Conservation (phyloP, 768 basidiomycete genomes). For the Mycena epipterygia region DNA sequence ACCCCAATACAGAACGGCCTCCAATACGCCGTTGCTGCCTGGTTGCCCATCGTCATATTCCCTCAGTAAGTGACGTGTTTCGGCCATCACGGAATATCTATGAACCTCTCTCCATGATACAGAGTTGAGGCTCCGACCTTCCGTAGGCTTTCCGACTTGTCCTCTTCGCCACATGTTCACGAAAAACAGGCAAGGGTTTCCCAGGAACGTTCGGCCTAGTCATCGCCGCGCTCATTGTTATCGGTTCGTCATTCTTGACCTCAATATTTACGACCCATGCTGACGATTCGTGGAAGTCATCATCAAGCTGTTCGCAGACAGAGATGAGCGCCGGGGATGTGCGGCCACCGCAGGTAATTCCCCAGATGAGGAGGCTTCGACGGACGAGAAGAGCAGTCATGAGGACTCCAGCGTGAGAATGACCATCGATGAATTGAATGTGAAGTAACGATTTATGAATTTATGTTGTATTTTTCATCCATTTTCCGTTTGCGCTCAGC, state of each 20-base stretch:
- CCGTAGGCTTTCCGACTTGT: slow-evolving; percentile 10
- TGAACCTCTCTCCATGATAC: neutral
- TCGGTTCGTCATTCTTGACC: slow-evolving; percentile 30
- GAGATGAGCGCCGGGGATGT: slow-evolving; percentile 34
- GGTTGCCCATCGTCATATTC: slow-evolving; percentile 45
- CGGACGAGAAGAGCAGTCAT: slow-evolving; percentile 9
- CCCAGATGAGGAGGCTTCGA: slow-evolving; percentile 8
- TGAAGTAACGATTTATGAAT: neutral
- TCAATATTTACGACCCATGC: neutral
- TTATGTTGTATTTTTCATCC: neutral
- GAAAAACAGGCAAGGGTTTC: slow-evolving; percentile 38
- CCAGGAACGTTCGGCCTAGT: slow-evolving; percentile 43
- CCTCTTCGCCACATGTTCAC: neutral
- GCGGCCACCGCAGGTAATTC: neutral
- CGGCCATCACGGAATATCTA: neutral
- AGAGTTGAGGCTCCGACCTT: slow-evolving; percentile 32
- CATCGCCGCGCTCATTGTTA: slow-evolving; percentile 40
- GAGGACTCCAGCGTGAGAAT: slow-evolving; percentile 14
- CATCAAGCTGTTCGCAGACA: slow-evolving; percentile 42
- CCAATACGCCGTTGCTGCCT: slow-evolving; percentile 43
- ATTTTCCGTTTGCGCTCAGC: too few relatives aligned
- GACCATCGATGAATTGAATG: neutral
- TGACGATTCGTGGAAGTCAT: slow-evolving; percentile 30
- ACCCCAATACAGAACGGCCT: slow-evolving; percentile 35
- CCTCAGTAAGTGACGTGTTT: slow-evolving; percentile 41